Base-by-base conservation (phyloP, 2,329 filamentous ascomycete species). In the Colletotrichum sidae region DNA sequence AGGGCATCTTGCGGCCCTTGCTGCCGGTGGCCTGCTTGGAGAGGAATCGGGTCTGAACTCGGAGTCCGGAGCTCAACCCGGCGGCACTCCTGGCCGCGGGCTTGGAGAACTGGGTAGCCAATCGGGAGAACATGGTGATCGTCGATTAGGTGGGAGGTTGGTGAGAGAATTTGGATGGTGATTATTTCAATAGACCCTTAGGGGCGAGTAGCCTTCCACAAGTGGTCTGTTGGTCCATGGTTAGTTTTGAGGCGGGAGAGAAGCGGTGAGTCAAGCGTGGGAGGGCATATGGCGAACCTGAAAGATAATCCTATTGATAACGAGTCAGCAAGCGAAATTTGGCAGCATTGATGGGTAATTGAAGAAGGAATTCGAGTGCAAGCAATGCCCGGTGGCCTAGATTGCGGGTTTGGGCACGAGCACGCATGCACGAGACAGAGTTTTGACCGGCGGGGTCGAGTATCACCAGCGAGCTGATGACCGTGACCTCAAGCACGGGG, bases 1-100 rank as follows among this genome's bases (percentile, higher is more conserved):
- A 78, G 68, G 91, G 88, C 82, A 91, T 89, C 72, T 86, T 83
- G 73, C 92, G 88, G 74, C 90, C 88, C 75, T 87, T 89, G 80
- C 88, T 93, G 71, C 87, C 88, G 72, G 88, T 85, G 72, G 74
- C 76, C 55, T 65, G 55, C 69, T 72, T 79, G 74, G 76, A 80
- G 71, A 75, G 73, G 71, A 72, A 77, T 70, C 76, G 79, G 76
- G 73, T 72, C 72, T 73, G 76, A 67, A 71, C 70, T 69, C 70
- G 65, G 60, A 72, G 64, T 55, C 73, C 70, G 68, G 70, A 61
- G 47, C 71, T 71, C 62, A 79, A 69, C 69, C 77, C 77, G 68
- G 77, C 76, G 75, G 78, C 79, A 70, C 78, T 74, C 72, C 78
- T 79, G 73, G 81, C 80, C 72, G 82, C 77, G 75, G 86, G 83